phyloP scores from a whole-genome alignment of 1,284 basidiomycete genomes.

The Naganishia cerealis region DNA sequence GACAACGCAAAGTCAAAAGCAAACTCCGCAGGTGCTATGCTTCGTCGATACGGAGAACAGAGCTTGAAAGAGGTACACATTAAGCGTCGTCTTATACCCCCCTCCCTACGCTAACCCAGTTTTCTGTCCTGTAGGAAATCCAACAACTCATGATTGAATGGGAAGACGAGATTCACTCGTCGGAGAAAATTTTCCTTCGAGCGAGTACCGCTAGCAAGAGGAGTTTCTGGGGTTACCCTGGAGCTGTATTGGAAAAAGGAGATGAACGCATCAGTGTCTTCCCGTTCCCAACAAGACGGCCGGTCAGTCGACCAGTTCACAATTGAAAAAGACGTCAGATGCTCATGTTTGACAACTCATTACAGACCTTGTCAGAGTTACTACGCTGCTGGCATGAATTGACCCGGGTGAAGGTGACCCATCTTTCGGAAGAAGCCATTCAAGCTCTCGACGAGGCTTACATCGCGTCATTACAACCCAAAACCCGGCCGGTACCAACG shows the following conservation, averaged over 20 bases:
- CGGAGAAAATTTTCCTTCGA: conserved; percentile 84
- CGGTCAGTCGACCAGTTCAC: conserved; percentile 60
- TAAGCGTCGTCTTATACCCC: conserved; percentile 35
- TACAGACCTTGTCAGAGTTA: conserved; percentile 85
- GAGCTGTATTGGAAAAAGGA: conserved; percentile 62
- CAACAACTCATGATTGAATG: conserved; percentile 75
- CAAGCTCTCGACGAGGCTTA: conserved; percentile 81
- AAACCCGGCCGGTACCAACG: conserved; percentile 57
- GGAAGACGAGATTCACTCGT: conserved; percentile 75
- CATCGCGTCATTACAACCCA: conserved; percentile 74
- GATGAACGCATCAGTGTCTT: conserved; percentile 81
- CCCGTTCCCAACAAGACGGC: conserved; percentile 88
- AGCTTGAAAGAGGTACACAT: conserved; percentile 77
- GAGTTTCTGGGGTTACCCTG: conserved; percentile 85
- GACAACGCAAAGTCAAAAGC: conserved; percentile 91
- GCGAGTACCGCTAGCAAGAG: conserved; percentile 79
- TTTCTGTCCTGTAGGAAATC: conserved; percentile 68
- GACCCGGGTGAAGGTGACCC: conserved; percentile 78
- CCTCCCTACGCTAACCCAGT: neutral
- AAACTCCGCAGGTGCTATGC: conserved; percentile 88
- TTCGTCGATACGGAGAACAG: conserved; percentile 93
- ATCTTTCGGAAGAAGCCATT: conserved; percentile 80
- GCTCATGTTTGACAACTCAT: conserved; percentile 19
- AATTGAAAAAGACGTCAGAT: neutral
- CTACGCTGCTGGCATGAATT: conserved; percentile 84